Conservation (phyloP, 768 basidiomycete genomes). For the Leccinum rimulosum region DNA sequence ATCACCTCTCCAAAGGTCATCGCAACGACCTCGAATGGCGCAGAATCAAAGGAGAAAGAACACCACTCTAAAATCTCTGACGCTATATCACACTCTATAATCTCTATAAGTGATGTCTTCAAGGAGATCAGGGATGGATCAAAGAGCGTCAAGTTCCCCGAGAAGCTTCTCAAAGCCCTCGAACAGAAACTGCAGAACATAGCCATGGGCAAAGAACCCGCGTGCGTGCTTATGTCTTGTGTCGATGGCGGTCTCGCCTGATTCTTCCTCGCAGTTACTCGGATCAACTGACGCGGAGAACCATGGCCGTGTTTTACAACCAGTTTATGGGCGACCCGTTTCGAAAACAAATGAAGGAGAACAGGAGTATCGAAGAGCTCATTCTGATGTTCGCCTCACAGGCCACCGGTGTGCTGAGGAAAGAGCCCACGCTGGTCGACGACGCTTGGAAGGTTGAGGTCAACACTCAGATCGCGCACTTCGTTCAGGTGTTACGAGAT, state of each 20-base stretch:
- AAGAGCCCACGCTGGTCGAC: constrained; percentile 77
- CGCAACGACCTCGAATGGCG: constrained; percentile 27
- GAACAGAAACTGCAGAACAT: constrained; percentile 89
- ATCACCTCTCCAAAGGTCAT: constrained; percentile 60
- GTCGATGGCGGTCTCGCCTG: constrained; percentile 5
- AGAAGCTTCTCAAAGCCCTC: constrained; percentile 87
- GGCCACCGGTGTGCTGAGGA: constrained; percentile 83
- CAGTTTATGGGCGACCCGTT: constrained; percentile 85
- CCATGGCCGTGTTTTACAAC: constrained; percentile 90
- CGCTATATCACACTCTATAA: constrained; percentile 55
- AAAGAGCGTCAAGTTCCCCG: constrained; percentile 90
- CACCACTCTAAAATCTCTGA: constrained; percentile 63
- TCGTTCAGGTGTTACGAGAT: constrained; percentile 83
- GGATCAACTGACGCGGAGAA: constrained; percentile 85
- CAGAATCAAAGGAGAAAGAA: constrained; percentile 56
- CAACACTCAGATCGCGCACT: constrained; percentile 87
- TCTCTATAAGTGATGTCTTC: constrained; percentile 74
- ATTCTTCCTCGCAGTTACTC: constrained; percentile 57
- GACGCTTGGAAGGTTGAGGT: constrained; percentile 94
- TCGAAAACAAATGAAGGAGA: constrained; percentile 90
- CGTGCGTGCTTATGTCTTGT: constrained; percentile 49
- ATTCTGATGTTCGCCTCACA: constrained; percentile 95
- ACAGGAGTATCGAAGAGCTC: constrained; percentile 95
- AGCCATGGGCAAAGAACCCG: constrained; percentile 88
- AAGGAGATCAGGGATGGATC: constrained; percentile 74